Conservation (phyloP, 768 basidiomycete genomes). For the Termitomyces sp. region DNA sequence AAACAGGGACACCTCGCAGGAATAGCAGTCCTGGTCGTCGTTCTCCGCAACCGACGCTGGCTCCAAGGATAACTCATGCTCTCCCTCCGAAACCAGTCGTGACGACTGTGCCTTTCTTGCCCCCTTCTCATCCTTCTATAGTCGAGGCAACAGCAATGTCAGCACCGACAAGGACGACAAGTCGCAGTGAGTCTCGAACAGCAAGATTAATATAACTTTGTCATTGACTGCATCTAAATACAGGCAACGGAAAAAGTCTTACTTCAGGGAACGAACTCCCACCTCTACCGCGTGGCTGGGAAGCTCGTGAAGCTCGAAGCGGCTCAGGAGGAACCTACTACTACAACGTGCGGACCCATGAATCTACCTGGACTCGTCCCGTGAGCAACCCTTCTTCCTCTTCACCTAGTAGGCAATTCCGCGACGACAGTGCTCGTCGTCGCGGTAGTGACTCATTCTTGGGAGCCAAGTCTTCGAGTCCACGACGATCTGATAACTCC, state of each 20-base stretch:
- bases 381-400: conserved; percentile 26
- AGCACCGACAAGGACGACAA: conserved; percentile 26
- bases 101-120: conserved; percentile 45
- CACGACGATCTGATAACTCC: conserved; percentile 28
- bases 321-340: conserved; percentile 48
- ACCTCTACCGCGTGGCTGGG: conserved; percentile 57
- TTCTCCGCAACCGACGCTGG: conserved; percentile 20
- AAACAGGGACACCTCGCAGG: conserved; percentile 12
- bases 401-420: conserved; percentile 19
- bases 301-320: conserved; percentile 47
- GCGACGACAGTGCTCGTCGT: conserved; percentile 20
- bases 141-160: conserved; percentile 62
- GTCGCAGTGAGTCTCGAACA: conserved; percentile 36
- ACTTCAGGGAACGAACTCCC: conserved; percentile 19
- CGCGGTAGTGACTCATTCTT: conserved; percentile 22
- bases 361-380: conserved; percentile 58
- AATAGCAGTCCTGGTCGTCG: conserved; percentile 11
- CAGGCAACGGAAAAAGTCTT: conserved; percentile 16
- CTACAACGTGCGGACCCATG: conserved; percentile 52
- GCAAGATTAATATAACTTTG: conserved; percentile 25
- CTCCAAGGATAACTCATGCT: conserved; percentile 55
- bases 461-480: conserved; percentile 18
- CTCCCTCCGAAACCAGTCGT: conserved; percentile 64
- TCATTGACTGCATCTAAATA: conserved; percentile 23
- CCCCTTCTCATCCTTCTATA: conserved; percentile 55